A percentile compares a stretch with the other conserved stretches of the same genome.
Evolutionary conservation across 75 land plant species (phyloP).

Genomic region (Sequoiadendron giganteum): DNA sequence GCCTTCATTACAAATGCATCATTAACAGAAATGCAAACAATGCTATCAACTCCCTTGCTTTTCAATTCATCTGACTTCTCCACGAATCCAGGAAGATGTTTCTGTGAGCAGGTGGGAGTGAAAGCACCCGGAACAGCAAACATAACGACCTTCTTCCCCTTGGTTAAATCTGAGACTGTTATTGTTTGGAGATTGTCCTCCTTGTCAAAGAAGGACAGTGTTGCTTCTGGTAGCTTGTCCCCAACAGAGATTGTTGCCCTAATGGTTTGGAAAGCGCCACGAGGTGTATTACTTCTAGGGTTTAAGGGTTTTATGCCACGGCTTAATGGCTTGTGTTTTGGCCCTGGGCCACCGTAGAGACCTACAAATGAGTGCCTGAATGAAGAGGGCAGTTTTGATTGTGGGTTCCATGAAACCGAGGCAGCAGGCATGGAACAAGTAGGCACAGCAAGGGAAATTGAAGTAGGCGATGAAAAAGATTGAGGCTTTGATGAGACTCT

Average conservation of each 20-base stretch:
- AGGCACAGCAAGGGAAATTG: neutral
- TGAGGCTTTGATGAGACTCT: neutral
- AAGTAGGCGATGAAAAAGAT: neutral
- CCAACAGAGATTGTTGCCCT: slow-evolving; percentile 72
- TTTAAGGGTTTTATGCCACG: neutral
- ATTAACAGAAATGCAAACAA: slow-evolving; percentile 88
- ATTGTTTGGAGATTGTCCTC: slow-evolving; percentile 70
- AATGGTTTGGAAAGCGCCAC: too few species aligned
- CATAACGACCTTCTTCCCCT: slow-evolving; percentile 71
- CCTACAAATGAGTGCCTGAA: neutral
- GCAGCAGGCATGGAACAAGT: neutral
- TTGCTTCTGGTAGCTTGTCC: slow-evolving; percentile 82
- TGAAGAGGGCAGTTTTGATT: neutral
- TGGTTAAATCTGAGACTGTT: slow-evolving; percentile 68
- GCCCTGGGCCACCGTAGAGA: slow-evolving; percentile 1
- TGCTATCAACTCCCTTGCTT: slow-evolving; percentile 72
- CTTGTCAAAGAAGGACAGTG: slow-evolving; percentile 76
- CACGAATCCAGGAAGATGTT: slow-evolving; percentile 90
- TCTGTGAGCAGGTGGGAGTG: slow-evolving; percentile 94
- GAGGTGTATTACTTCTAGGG: neutral
- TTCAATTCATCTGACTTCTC: slow-evolving; percentile 70
- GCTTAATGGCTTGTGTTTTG: neutral
- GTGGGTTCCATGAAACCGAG: slow-evolving; percentile 7
- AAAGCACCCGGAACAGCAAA: slow-evolving; percentile 97
- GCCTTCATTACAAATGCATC: slow-evolving; percentile 96